Conservation (phyloP, 441 rosid genomes). For the Rhodomyrtus psidioides region DNA sequence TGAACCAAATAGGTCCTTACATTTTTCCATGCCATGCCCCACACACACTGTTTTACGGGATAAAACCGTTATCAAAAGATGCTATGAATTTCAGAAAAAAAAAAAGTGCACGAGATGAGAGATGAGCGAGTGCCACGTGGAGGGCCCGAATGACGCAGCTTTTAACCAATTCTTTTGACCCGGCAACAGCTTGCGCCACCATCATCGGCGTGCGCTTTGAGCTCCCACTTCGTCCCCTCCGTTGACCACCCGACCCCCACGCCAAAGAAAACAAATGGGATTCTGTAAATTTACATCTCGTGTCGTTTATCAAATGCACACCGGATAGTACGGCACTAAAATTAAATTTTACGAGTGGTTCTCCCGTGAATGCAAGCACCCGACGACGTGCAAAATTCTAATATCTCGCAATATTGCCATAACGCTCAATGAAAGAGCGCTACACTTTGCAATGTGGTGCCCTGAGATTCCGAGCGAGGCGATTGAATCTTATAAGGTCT, state of each 20-base stretch:
- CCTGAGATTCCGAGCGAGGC: fast-evolving
- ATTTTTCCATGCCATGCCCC: too few relatives aligned
- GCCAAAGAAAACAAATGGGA: background rate
- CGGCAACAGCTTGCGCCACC: background rate
- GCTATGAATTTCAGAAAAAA: background rate
- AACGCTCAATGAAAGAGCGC: background rate
- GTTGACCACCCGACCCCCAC: background rate
- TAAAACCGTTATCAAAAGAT: background rate
- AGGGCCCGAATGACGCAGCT: background rate
- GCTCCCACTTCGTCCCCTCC: background rate
- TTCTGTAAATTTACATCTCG: background rate
- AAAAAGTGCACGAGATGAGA: background rate
- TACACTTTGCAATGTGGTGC: too few relatives aligned
- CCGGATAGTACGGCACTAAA: background rate
- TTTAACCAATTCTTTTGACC: background rate
- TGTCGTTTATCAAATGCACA: background rate
- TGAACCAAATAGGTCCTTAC: too few relatives aligned
- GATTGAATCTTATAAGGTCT: background rate
- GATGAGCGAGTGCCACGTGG: background rate
- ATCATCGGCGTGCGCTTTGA: background rate
- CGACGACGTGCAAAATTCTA: background rate
- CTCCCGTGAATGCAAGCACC: background rate
- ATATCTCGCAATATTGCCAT: background rate
- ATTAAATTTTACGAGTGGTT: fast-evolving
- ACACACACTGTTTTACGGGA: too few relatives aligned